These are phyloP conservation scores for Boletus fagicola DNA, from an alignment of 768 basidiomycete species.

Conservation along the genomic window DNA sequence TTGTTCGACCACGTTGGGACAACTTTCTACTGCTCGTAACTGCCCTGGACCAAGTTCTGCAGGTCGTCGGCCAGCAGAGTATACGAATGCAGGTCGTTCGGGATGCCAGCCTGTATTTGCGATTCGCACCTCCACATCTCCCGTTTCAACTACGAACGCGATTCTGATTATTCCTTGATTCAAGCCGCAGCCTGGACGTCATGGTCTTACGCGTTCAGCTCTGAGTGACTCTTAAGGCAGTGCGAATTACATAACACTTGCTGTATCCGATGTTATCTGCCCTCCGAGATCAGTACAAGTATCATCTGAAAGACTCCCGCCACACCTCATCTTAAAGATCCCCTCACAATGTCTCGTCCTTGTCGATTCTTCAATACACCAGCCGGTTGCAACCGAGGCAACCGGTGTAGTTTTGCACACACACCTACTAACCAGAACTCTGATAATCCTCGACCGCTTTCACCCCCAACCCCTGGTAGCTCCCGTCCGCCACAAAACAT, in stretches of 20 bases:
- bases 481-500: slow-evolving; percentile 1
- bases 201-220: neutral
- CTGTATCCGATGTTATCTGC: neutral
- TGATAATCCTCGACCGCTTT: neutral
- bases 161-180: no score
- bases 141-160: no score
- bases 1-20: no score
- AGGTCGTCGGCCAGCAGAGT: no score
- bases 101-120: no score
- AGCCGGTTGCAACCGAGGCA: slow-evolving; percentile 47
- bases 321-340: neutral
- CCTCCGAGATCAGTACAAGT: neutral
- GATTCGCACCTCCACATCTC: no score
- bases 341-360: slow-evolving; percentile 22
- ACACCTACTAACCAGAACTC: slow-evolving; percentile 12
- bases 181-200: no score
- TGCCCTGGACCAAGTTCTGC: no score
- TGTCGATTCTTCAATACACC: slow-evolving; percentile 44
- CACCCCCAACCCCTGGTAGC: slow-evolving; percentile 9
- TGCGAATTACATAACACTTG: neutral
- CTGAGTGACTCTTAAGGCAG: no score
- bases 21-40: no score
- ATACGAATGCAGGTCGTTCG: no score
- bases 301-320: neutral
- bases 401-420: slow-evolving; percentile 39